Evolutionary conservation across 2,329 filamentous ascomycete species (phyloP).

Genomic region (Chrysoporthe austroafricana): DNA sequence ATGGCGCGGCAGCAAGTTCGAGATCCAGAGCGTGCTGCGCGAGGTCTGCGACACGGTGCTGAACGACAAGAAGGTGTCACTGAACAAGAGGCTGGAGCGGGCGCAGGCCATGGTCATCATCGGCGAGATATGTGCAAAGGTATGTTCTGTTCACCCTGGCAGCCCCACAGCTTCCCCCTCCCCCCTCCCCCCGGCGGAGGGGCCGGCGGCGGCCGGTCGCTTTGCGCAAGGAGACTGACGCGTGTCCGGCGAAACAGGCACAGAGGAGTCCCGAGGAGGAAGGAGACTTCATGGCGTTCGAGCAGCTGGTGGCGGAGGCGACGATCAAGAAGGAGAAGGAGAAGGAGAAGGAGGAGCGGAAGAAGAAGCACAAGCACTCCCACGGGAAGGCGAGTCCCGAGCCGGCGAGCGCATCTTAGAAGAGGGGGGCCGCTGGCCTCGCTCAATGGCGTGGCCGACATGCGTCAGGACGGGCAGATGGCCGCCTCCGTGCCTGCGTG

Average conservation of each 20-base stretch:
- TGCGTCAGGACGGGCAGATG: not conserved
- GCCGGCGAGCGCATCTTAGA: slow-evolving; percentile 6
- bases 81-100: slow-evolving; percentile 86
- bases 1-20: slow-evolving; percentile 95
- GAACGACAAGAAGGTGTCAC: slow-evolving; percentile 75
- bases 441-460: not conserved
- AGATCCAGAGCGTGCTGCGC: slow-evolving; percentile 93
- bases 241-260: slow-evolving; percentile 58
- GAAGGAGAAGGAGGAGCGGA: slow-evolving; percentile 57
- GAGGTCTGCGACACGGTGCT: slow-evolving; percentile 93
- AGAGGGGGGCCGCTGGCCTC: not conserved
- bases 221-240: slow-evolving; percentile 17
- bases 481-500: not conserved
- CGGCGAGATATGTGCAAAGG: slow-evolving; percentile 87
- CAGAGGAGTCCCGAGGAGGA: slow-evolving; percentile 92
- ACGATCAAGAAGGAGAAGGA: slow-evolving; percentile 90
- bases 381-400: slow-evolving; percentile 18
- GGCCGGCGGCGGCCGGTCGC: too few relatives aligned
- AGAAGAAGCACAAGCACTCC: slow-evolving; percentile 36
- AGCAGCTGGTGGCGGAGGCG: slow-evolving; percentile 95
- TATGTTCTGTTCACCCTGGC: slow-evolving; percentile 48
- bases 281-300: slow-evolving; percentile 97
- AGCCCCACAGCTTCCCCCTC: slow-evolving; percentile 5
- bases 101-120: slow-evolving; percentile 88
- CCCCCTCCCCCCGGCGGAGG: too few relatives aligned